These are phyloP conservation scores for Sarocladiaceae sp. DNA, from an alignment of 2,329 filamentous ascomycete genomes.

Conservation along the genomic window DNA sequence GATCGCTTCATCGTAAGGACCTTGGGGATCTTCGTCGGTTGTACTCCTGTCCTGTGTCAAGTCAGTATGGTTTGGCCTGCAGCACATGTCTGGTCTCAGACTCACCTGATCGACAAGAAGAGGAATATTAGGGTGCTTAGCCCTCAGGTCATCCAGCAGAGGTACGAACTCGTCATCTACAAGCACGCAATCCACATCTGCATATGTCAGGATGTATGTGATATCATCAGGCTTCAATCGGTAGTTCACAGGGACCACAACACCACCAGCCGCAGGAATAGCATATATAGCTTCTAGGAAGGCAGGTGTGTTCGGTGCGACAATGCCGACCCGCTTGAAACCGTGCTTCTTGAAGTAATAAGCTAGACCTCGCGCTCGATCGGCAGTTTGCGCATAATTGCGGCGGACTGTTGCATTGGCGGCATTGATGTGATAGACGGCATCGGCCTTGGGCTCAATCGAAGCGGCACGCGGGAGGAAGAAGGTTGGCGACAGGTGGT, in stretches of 20 bases:
- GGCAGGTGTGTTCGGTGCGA: slow-evolving; percentile 89
- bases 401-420: slow-evolving; percentile 71
- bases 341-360: slow-evolving; percentile 78
- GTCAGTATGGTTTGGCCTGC: not conserved
- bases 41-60: slow-evolving; percentile 68
- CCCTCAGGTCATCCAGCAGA: slow-evolving; percentile 64
- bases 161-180: slow-evolving; percentile 76
- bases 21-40: slow-evolving; percentile 66
- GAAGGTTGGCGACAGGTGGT: slow-evolving; percentile 79
- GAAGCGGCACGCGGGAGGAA: slow-evolving; percentile 82
- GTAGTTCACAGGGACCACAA: slow-evolving; percentile 65
- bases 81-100: not conserved
- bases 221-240: slow-evolving; percentile 79
- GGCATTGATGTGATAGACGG: slow-evolving; percentile 80
- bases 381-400: slow-evolving; percentile 76
- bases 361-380: slow-evolving; percentile 80
- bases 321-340: slow-evolving; percentile 74
- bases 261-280: slow-evolving; percentile 73
- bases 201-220: slow-evolving; percentile 83
- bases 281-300: slow-evolving; percentile 91
- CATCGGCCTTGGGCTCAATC: slow-evolving; percentile 82
- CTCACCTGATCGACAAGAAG: slow-evolving; percentile 68
- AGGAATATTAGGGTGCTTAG: slow-evolving; percentile 57
- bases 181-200: slow-evolving; percentile 82
- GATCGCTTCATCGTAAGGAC: slow-evolving; percentile 80